phyloP scores from a whole-genome alignment of 208 protist genomes.

The Crithidia mellificae region DNA sequence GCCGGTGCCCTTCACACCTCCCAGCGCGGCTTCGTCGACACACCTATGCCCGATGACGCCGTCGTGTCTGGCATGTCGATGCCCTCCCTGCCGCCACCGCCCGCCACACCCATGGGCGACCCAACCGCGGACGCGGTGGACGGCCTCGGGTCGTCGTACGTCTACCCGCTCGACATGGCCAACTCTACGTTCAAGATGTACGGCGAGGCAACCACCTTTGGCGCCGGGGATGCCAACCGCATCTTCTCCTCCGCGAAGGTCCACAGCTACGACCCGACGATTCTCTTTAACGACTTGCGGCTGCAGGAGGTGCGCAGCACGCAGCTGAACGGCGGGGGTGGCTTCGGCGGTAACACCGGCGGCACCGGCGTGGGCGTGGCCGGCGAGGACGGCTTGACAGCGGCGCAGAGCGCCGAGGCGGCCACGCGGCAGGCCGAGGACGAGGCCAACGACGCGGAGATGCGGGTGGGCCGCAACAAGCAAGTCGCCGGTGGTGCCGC shows the following conservation, averaged over 20 bases:
- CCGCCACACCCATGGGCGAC: conserved; percentile 10
- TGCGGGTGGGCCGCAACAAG: conserved; percentile 59
- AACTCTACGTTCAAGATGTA: conserved; percentile 48
- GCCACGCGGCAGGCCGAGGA: conserved; percentile 34
- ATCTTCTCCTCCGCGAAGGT: conserved; percentile 50
- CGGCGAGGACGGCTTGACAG: conserved; percentile 20
- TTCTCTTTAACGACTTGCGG: conserved; percentile 50
- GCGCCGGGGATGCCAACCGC: conserved; percentile 43
- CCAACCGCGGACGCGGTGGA: conserved; percentile 9
- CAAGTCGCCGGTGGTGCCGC: conserved; percentile 62
- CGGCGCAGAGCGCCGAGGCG: conserved; percentile 15
- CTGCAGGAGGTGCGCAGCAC: conserved; percentile 36
- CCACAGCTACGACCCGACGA: conserved; percentile 60
- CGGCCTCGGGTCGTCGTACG: conserved; percentile 28
- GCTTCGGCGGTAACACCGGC: conserved; percentile 12
- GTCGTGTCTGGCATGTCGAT: conserved; percentile 15
- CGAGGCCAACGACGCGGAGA: conserved; percentile 58
- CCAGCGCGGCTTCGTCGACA: conserved; percentile 27
- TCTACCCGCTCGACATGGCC: conserved; percentile 45
- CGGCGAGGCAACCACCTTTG: conserved; percentile 44
- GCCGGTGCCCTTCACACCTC: neutral
- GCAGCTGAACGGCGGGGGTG: neutral
- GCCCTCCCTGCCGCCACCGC: neutral
- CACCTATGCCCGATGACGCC: conserved; percentile 21
- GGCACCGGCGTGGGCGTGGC: no score